Evolutionary conservation across 2,329 filamentous ascomycete genomes (phyloP).

Genomic region (Exserohilum turcica): DNA sequence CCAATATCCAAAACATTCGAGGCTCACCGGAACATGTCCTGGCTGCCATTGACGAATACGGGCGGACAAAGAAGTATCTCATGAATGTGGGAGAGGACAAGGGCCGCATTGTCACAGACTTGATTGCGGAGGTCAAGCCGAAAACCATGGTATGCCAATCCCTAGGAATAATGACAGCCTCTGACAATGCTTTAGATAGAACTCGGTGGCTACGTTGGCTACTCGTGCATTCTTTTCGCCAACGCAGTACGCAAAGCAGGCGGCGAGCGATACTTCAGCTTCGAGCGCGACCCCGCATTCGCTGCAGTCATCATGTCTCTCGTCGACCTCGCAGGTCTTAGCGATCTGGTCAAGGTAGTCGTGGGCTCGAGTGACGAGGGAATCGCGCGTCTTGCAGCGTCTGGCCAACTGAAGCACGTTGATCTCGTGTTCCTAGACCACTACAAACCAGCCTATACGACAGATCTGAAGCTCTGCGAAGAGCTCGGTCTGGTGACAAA

Average conservation of each 20-base stretch:
- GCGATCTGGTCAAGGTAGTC: slow-evolving; percentile 70
- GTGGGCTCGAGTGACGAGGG: slow-evolving; percentile 72
- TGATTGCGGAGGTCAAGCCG: slow-evolving; percentile 71
- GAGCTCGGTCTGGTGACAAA: slow-evolving; percentile 66
- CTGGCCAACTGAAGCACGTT: slow-evolving; percentile 62
- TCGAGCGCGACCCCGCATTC: slow-evolving; percentile 77
- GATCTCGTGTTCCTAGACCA: slow-evolving; percentile 82
- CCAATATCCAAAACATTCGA: slow-evolving; percentile 66
- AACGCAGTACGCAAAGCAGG: slow-evolving; percentile 67
- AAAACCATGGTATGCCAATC: slow-evolving; percentile 61
- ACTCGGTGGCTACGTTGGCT: slow-evolving; percentile 80
- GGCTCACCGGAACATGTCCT: slow-evolving; percentile 69
- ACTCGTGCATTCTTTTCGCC: slow-evolving; percentile 78
- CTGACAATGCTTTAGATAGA: slow-evolving; percentile 60
- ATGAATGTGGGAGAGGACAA: slow-evolving; percentile 83
- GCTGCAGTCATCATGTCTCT: slow-evolving; percentile 70
- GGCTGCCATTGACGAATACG: slow-evolving; percentile 72
- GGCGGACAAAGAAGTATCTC: slow-evolving; percentile 68
- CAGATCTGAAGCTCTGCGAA: slow-evolving; percentile 78
- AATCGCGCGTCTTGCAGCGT: slow-evolving; percentile 63
- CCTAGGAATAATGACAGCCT: background rate
- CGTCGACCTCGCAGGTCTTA: slow-evolving; percentile 75
- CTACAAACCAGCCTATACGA: slow-evolving; percentile 75
- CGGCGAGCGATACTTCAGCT: slow-evolving; percentile 69
- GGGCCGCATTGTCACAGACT: slow-evolving; percentile 69